Base-by-base conservation (phyloP, 768 basidiomycete genomes). In the Tricholoma bakamatsutake region DNA sequence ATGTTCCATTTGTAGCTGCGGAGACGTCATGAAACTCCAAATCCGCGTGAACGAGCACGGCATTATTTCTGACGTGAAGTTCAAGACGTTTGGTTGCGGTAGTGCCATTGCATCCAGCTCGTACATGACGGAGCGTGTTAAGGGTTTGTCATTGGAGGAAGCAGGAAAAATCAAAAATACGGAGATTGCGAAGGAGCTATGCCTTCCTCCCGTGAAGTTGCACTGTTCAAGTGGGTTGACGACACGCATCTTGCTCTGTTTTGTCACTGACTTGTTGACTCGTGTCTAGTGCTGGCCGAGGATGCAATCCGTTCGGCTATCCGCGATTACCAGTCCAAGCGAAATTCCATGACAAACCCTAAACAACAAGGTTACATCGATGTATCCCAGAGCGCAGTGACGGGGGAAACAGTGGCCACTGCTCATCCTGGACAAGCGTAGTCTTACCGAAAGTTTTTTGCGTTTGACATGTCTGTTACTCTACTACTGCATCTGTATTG, bases 31-130 rank as follows among this genome's bases (percentile, higher is more conserved):
- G 96, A 98, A 98, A 73, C 85, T 99, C 10, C 96, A 98, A 73
- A 99, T 99, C 67, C 88, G 93, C 62, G 97, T 99, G 55, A 87
- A 96, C 70, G 94, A 96, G 57, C 79, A 90, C 34, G 93, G 94
- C 34, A 82, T 98, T 71, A 99, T 99, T 66, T 90, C 88, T 48
- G 97, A 99, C 68, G 97, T 98, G 73, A 97, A 96, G 75, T 98
- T 98, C 80, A 99, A 98, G 79, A 98, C 97, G 0, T 98, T 99
- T 71, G 96, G 97, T 2, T 98, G 97, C 70, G 97, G 97, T 52
- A 95, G 93, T 61, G 94, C 94, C 62, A 99, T 99, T 57, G 97
- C 97, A 0, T 96, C 93, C 1, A 94, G 92, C 66, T 95, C 92
- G 6, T 99, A 96, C 70, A 94, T 98, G 91, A 99, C 97, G 15